These are phyloP conservation scores for Camellia lanceoleosa DNA, from an alignment of 148 eudicot species.

Conservation along the genomic window DNA sequence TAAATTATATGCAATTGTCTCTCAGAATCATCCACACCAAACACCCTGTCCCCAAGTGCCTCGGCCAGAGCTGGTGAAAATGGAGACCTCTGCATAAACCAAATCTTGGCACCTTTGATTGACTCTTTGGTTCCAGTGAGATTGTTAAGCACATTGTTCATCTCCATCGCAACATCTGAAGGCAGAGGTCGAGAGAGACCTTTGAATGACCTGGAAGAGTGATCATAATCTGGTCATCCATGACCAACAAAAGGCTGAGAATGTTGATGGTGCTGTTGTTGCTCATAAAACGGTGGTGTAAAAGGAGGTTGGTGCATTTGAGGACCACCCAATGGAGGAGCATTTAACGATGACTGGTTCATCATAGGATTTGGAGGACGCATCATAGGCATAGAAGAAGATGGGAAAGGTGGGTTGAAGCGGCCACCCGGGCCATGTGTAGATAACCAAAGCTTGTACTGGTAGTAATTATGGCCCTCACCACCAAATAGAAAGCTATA, in stretches of 20 bases:
- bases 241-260: slow-evolving; percentile 60
- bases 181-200: slow-evolving; percentile 91
- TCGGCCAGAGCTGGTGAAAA: slow-evolving; percentile 83
- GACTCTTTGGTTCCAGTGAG: slow-evolving; percentile 96
- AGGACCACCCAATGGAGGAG: slow-evolving; percentile 47
- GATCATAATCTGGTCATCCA: slow-evolving; percentile 69
- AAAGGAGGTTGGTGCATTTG: slow-evolving; percentile 70
- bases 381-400: slow-evolving; percentile 46
- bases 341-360: slow-evolving; percentile 36
- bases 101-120: slow-evolving; percentile 86
- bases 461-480: slow-evolving; percentile 87
- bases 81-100: slow-evolving; percentile 98
- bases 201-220: slow-evolving; percentile 55
- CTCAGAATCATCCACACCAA: slow-evolving; percentile 77
- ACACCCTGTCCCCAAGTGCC: slow-evolving; percentile 81
- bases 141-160: slow-evolving; percentile 72
- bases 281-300: slow-evolving; percentile 64
- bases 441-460: slow-evolving; percentile 76
- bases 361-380: slow-evolving; percentile 66
- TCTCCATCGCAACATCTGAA: slow-evolving; percentile 84
- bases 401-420: slow-evolving; percentile 57
- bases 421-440: slow-evolving; percentile 55
- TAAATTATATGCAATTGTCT: slow-evolving; percentile 84
- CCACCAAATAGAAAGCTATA: slow-evolving; percentile 91
- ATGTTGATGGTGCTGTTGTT: slow-evolving; percentile 25